Percentiles rank a stretch among this genome's conserved stretches.
Conservation (phyloP, 306 rosid species). For the Senna siamea region DNA sequence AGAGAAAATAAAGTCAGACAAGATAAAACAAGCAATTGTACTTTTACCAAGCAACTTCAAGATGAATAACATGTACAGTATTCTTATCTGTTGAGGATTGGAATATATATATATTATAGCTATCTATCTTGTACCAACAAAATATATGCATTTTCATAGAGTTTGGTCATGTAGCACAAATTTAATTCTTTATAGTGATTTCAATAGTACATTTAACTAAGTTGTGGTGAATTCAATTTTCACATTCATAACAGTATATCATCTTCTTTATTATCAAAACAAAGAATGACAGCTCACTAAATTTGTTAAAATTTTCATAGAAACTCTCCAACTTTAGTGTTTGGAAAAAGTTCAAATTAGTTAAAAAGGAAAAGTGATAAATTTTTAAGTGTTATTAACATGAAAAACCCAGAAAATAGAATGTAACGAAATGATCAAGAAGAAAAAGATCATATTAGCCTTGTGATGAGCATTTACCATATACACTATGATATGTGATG, state of each 20-base stretch:
- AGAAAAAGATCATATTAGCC: no score
- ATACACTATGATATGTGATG: no score
- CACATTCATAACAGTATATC: background rate
- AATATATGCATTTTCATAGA: constrained; percentile 9
- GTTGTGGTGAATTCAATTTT: constrained; percentile 1
- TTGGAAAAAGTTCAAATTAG: constrained; percentile 2
- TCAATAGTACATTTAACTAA: constrained; percentile 19
- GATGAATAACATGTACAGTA: constrained; percentile 7
- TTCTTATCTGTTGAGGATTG: background rate
- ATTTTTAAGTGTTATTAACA: constrained; percentile 1
- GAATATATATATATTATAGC: background rate
- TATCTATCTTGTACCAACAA: background rate
- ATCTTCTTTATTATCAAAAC: constrained; percentile 21
- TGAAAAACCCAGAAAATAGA: background rate
- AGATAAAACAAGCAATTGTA: constrained; percentile 11
- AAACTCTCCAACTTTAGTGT: background rate
- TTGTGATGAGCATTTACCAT: no score
- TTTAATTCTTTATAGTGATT: constrained; percentile 4
- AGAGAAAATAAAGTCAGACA: constrained; percentile 25
- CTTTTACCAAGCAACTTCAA: constrained; percentile 26
- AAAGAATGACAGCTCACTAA: background rate
- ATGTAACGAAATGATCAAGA: no score
- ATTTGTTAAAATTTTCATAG: background rate
- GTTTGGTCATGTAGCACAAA: background rate
- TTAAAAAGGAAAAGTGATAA: background rate